Conservation (phyloP, 2,329 filamentous ascomycete genomes). For the Akanthomyces lecanii region DNA sequence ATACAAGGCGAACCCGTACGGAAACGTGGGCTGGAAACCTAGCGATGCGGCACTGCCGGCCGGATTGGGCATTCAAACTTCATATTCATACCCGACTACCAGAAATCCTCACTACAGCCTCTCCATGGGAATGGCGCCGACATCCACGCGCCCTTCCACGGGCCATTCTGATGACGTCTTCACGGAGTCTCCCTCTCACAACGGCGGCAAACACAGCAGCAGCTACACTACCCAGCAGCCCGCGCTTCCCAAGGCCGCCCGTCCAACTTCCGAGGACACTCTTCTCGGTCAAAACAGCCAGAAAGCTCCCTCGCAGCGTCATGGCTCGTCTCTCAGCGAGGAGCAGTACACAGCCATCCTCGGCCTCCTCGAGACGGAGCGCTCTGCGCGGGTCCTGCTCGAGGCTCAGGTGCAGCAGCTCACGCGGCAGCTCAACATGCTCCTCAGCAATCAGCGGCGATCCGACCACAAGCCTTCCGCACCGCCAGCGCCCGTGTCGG, state of each 20-base stretch:
- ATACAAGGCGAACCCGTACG: slow-evolving; percentile 9
- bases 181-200: background rate
- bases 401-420: slow-evolving; percentile 54
- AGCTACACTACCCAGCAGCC: background rate
- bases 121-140: slow-evolving; percentile 13
- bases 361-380: slow-evolving; percentile 53
- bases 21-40: slow-evolving; percentile 2
- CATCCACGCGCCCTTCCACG: background rate
- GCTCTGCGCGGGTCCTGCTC: slow-evolving; percentile 50
- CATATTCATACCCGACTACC: background rate
- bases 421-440: slow-evolving; percentile 44
- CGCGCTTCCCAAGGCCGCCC: slow-evolving; percentile 12
- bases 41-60: background rate
- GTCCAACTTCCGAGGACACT: slow-evolving; percentile 34
- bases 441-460: slow-evolving; percentile 19
- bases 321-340: slow-evolving; percentile 30
- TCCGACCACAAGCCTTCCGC: background rate
- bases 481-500: slow-evolving; percentile 27
- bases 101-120: slow-evolving; percentile 2
- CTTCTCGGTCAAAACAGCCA: background rate
- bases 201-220: background rate
- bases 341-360: slow-evolving; percentile 49
- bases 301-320: slow-evolving; percentile 29
- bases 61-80: background rate
- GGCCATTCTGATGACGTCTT: background rate